Base-by-base conservation (phyloP, 208 protist species). In the Wallacemonas sp. region DNA sequence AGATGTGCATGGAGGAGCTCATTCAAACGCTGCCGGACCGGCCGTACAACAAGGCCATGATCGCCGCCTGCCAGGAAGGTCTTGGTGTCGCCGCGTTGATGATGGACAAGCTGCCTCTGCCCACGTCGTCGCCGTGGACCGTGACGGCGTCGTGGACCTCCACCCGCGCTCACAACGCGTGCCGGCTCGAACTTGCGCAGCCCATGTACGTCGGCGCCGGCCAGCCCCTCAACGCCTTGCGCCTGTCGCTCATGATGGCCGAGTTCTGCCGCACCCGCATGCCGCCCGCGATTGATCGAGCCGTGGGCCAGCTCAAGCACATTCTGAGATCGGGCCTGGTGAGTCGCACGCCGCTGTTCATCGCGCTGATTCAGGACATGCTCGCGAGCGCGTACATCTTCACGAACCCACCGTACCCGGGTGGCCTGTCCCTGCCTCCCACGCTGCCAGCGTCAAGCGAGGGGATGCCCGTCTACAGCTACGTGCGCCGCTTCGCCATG, bases 11-110 rank as follows among this genome's bases (percentile, higher is more conserved):
- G 29, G 80, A 91, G 32, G 89, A 95, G 72, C 69, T 87, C 24
- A 68, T 90, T 33, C 62, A 80, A 43, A 88, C 84, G 12, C 44
- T 92, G 24, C 54, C 61, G 21, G 67, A 85, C 30, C 68, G 88
- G 5, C 74, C 79, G 12, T 94, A 80, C 76, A 94, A 94, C 57
- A 55, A 68, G n/a, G 54, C 71, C 26, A 61, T 91, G 43, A 84
- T 95, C 26, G 89, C 83, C 1, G 89, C 72, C 8, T 86, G 79
- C 55, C 86, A 95, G 69, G 89, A 95, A 56, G 84, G 58, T 3
- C 72, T 95, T 34, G 86, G 72, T 19, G 63, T 95, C n/a, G 75
- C 78, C 32, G 70, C 87, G 55, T 47, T 85, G 19, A 48, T 94
- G 26, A 60, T 67, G 52, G 70, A 79, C 33, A 78, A 78, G 30